Evolutionary conservation across 1,139 yeast genomes (phyloP).

Genomic region (Zygoascus hellenicus): DNA sequence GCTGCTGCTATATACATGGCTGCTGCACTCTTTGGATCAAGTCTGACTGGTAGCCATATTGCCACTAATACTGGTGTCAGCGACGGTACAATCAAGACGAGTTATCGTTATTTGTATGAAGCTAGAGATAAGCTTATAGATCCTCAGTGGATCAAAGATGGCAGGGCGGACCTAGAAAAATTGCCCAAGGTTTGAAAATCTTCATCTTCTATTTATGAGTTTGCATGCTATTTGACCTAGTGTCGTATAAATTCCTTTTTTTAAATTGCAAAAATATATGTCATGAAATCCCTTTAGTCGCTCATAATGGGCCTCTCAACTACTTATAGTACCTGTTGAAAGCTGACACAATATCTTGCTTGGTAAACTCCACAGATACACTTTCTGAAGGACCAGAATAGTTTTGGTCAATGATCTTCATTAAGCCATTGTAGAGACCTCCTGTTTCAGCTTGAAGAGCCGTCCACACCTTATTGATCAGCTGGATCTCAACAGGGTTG

Average conservation of each 20-base stretch:
- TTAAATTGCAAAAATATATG: no score
- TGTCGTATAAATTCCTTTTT: no score
- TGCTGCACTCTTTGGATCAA: conserved; percentile 67
- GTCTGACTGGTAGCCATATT: conserved; percentile 63
- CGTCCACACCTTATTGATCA: conserved; percentile 48
- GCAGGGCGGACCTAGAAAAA: conserved; percentile 55
- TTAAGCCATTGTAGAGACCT: conserved; percentile 38
- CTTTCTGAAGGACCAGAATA: conserved; percentile 37
- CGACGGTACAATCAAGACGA: conserved; percentile 94
- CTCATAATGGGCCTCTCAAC: not conserved
- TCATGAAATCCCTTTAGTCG: no score
- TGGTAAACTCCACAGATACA: conserved; percentile 35
- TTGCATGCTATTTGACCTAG: no score
- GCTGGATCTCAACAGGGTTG: conserved; percentile 34
- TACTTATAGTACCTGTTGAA: conserved; percentile 25
- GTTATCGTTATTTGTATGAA: conserved; percentile 77
- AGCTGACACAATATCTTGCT: conserved; percentile 40
- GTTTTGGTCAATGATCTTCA: conserved; percentile 39
- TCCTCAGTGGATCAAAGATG: conserved; percentile 64
- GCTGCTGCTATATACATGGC: conserved; percentile 97
- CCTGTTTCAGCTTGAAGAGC: conserved; percentile 47
- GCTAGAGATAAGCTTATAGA: conserved; percentile 68
- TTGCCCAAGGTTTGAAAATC: conserved; percentile 44
- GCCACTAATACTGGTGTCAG: conserved; percentile 96
- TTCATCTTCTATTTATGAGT: not conserved